Conservation (phyloP, 805 yeast species). For the Teunomyces cretensis region DNA sequence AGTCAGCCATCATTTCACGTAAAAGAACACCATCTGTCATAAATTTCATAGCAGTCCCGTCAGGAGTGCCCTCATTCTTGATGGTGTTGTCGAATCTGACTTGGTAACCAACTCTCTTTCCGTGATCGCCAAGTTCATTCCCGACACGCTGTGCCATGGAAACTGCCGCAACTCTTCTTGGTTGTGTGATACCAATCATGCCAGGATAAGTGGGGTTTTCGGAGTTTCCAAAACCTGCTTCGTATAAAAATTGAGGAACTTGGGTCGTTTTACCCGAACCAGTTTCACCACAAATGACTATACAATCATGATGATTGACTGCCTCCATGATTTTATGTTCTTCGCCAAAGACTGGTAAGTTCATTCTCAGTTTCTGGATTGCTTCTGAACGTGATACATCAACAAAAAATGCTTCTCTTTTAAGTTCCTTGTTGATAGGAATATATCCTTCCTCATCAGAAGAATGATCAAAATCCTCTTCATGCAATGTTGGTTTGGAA, state of each 20-base stretch:
- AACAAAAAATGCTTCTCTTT: constrained; percentile 67
- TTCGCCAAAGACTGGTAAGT: constrained; percentile 84
- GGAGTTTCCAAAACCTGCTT: constrained; percentile 82
- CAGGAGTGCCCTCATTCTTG: constrained; percentile 43
- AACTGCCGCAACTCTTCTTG: constrained; percentile 91
- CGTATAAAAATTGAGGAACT: constrained; percentile 93
- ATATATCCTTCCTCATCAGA: constrained; percentile 61
- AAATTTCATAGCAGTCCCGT: constrained; percentile 71
- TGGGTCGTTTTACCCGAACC: constrained; percentile 99
- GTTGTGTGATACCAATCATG: constrained; percentile 95
- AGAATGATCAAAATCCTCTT: constrained; percentile 72
- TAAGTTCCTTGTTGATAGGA: constrained; percentile 52
- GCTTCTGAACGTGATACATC: constrained; percentile 63
- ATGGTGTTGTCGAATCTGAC: constrained; percentile 76
- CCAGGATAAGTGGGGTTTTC: constrained; percentile 65
- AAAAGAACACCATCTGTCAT: constrained; percentile 95
- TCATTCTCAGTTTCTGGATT: constrained; percentile 65
- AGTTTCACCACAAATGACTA: constrained; percentile 94
- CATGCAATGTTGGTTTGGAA: constrained; percentile 50
- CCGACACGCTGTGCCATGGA: constrained; percentile 85
- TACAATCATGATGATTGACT: constrained; percentile 84
- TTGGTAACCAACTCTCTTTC: constrained; percentile 72
- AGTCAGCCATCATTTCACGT: constrained; percentile 90
- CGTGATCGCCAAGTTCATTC: constrained; percentile 72
- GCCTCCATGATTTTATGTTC: constrained; percentile 97